A percentile compares a stretch with the other conserved stretches of the same genome.
Conservation (phyloP, 805 yeast genomes). For the Yueomyces sp. region DNA sequence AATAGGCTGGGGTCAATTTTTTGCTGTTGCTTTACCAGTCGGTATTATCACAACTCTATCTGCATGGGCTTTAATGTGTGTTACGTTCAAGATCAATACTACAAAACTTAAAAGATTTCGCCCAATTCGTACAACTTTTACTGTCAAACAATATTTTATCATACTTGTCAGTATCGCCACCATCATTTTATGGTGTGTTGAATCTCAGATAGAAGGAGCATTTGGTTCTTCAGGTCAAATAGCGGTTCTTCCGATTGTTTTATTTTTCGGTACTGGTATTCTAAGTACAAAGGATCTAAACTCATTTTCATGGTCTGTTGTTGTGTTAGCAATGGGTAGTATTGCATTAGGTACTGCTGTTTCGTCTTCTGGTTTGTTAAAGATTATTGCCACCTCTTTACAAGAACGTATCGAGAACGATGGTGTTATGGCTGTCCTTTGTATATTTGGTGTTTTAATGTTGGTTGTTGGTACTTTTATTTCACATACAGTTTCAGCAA, state of each 20-base stretch:
- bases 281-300: slow-evolving; percentile 78
- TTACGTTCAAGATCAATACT: slow-evolving; percentile 38
- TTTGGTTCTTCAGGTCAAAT: slow-evolving; percentile 91
- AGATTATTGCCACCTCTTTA: slow-evolving; percentile 60
- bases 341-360: slow-evolving; percentile 90
- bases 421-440: slow-evolving; percentile 52
- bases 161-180: slow-evolving; percentile 56
- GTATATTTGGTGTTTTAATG: slow-evolving; percentile 74
- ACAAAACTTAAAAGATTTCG: slow-evolving; percentile 34
- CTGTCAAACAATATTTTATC: slow-evolving; percentile 61
- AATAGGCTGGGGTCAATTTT: slow-evolving; percentile 83
- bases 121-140: slow-evolving; percentile 51
- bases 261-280: slow-evolving; percentile 83
- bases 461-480: slow-evolving; percentile 87
- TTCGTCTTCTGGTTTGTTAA: slow-evolving; percentile 74
- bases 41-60: slow-evolving; percentile 45
- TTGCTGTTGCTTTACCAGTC: slow-evolving; percentile 76
- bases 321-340: slow-evolving; percentile 95
- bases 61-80: slow-evolving; percentile 55
- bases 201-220: slow-evolving; percentile 51
- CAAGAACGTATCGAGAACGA: slow-evolving; percentile 56
- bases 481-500: slow-evolving; percentile 93
- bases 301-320: slow-evolving; percentile 93
- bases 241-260: slow-evolving; percentile 72
- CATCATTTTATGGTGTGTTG: slow-evolving; percentile 80